Conservation (phyloP, 176 grass and related monocot genomes). For the Carex scoparia region DNA sequence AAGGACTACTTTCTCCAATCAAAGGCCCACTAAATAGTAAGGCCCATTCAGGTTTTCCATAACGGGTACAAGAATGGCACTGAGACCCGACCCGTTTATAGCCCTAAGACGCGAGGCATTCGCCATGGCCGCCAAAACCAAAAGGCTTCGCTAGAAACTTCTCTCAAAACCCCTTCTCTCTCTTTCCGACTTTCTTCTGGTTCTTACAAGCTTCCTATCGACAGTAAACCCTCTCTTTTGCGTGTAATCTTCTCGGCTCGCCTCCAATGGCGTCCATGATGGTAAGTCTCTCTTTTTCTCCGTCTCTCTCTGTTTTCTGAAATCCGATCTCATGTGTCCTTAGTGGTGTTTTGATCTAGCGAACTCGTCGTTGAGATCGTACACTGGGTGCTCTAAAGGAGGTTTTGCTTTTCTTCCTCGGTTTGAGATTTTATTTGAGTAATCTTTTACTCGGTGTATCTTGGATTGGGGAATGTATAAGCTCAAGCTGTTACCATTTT, state of each 20-base stretch:
- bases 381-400: not conserved
- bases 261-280: slow-evolving; percentile 16
- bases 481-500: not conserved
- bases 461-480: not conserved
- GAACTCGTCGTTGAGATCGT: not conserved
- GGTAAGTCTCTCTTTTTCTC: not conserved
- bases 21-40: not conserved
- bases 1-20: not conserved
- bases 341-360: slow-evolving; percentile 2
- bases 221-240: not conserved
- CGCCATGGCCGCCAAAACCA: slow-evolving; percentile 9
- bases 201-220: not conserved
- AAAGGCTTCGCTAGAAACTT: slow-evolving; percentile 18
- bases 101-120: slow-evolving; percentile 1
- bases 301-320: not conserved
- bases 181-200: not conserved
- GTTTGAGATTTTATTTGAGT: not conserved
- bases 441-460: not conserved
- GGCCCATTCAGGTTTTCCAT: not conserved
- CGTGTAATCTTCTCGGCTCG: not conserved
- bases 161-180: not conserved
- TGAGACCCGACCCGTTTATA: not conserved
- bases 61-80: not conserved
- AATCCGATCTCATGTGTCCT: not conserved
- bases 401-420: not conserved